phyloP scores from a whole-genome alignment of 2,329 filamentous ascomycete genomes.

The Thelonectria rubi region DNA sequence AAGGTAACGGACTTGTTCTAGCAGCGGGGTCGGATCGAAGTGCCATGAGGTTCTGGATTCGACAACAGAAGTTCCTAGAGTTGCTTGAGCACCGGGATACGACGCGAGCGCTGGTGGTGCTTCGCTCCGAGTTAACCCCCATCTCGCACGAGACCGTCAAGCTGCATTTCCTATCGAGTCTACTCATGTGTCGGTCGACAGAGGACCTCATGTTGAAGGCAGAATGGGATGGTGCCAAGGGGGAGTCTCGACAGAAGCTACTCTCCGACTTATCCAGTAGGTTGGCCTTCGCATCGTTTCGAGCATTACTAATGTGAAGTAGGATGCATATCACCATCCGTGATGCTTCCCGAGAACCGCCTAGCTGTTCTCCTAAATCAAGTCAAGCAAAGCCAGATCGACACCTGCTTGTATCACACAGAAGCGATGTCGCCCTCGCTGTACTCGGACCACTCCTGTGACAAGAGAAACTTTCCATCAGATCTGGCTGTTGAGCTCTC shows the following conservation, averaged over 20 bases:
- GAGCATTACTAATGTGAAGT: conserved; percentile 16
- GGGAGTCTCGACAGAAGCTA: conserved; percentile 76
- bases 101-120: conserved; percentile 77
- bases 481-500: conserved; percentile 75
- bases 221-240: conserved; percentile 84
- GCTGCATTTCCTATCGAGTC: conserved; percentile 83
- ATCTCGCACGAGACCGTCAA: conserved; percentile 80
- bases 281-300: conserved; percentile 39
- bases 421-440: conserved; percentile 80
- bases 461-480: conserved; percentile 80
- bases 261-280: conserved; percentile 86
- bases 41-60: conserved; percentile 85
- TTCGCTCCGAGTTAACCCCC: conserved; percentile 88
- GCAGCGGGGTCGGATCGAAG: conserved; percentile 78
- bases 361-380: conserved; percentile 83
- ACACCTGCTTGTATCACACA: conserved; percentile 89
- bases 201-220: conserved; percentile 81
- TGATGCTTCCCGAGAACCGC: conserved; percentile 95
- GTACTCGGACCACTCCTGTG: conserved; percentile 88
- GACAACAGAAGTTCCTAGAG: conserved; percentile 95
- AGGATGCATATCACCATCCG: conserved; percentile 93
- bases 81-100: conserved; percentile 81
- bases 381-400: conserved; percentile 85
- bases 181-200: conserved; percentile 86
- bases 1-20: conserved; percentile 73